Evolutionary conservation across 1,284 basidiomycete genomes (phyloP), one percentile per base, ranked within the genome.

Genomic region (Malassezia globosa): DNA sequence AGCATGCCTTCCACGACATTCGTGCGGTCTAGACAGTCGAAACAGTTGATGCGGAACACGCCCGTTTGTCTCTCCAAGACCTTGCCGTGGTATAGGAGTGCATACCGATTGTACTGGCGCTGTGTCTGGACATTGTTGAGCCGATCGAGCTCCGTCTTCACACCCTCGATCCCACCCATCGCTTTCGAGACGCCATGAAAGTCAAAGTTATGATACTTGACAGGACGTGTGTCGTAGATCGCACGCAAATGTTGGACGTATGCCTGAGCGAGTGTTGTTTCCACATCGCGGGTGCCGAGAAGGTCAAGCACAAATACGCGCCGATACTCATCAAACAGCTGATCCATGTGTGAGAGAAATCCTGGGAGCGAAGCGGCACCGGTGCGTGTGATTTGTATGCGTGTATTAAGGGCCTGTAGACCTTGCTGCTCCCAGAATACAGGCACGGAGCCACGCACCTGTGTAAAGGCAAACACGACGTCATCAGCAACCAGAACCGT

Each of bases 341-440:
- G 82, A 19, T 82, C 77, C 57, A 95, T 87, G 73, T 97, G 92
- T 37, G 86, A 82, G 60, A 94, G 87, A 65, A 96, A 96, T 0
- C 92, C 92, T 4, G 88, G 88, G 63, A 95, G 88, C 0, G 89
- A 90, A 4, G 89, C 87, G 42, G 76, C 73, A 58, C 87, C 82
- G 0, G 94, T 88, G n/a, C 92, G 81, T 4, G 85, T 64, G 47
- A 65, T 58, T 54, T 66, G 66, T 14, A 60, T 64, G 23, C 59
- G 51, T 21, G 66, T 48, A 37, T 58, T 68, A 46, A 64, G 58
- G 13, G 66, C 56, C 43, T 63, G 66, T 72, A 90, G 86, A 22
- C 87, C 87, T 72, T 92, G 88, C 70, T 97, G 92, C 71, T 96
- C 89, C 92, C 92, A 97, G 69, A 96, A 97, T 51, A 96, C 48